A percentile compares a stretch with the other conserved stretches of the same genome.
These are phyloP conservation scores for Fraxinus velutina DNA, from an alignment of 305 asterid genomes.

Conservation along the genomic window DNA sequence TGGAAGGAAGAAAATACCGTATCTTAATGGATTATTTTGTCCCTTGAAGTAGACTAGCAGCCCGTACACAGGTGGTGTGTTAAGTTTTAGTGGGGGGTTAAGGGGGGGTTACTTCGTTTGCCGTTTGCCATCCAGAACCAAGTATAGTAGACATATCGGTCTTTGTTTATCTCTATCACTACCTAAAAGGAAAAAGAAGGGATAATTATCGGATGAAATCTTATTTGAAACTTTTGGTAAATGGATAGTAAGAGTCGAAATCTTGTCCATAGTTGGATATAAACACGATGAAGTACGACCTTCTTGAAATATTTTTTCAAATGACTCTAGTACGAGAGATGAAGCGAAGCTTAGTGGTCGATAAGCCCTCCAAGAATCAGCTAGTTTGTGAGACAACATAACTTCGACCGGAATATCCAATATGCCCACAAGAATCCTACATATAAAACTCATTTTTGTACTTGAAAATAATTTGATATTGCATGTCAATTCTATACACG, in stretches of 20 bases:
- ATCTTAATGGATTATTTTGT: not conserved
- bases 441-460: not conserved
- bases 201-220: not conserved
- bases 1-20: not conserved
- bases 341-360: not conserved
- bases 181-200: not conserved
- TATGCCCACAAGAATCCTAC: not conserved
- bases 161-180: not conserved
- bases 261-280: not conserved
- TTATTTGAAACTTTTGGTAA: not conserved
- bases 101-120: not conserved
- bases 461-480: not conserved
- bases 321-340: not conserved
- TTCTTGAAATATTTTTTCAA: not conserved
- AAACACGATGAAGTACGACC: not conserved
- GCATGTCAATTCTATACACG: not conserved
- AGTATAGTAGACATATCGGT: not conserved
- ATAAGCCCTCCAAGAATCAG: not conserved
- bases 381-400: not conserved
- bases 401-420: slow-evolving; percentile 1
- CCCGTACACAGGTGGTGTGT: not conserved
- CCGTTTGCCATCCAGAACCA: not conserved
- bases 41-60: not conserved
- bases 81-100: not conserved
- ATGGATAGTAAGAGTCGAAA: not conserved